A percentile compares a stretch with the other conserved stretches of the same genome.
Evolutionary conservation across 1,284 basidiomycete species (phyloP).

Genomic region (Xerocomus cyaneibrunnescens): DNA sequence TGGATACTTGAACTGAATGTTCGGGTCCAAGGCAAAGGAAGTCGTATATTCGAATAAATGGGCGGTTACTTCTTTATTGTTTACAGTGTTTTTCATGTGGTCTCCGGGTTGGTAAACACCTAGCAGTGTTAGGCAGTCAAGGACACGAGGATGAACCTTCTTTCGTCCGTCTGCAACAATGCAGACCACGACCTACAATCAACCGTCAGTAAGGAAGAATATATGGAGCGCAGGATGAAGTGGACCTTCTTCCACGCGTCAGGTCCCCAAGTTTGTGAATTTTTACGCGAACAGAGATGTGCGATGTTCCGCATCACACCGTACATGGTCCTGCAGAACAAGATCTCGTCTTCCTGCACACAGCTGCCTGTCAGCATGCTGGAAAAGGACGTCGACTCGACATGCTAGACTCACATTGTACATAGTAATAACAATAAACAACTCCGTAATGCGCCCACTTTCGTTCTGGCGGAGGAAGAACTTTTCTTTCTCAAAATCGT

Average conservation of each 20-base stretch:
- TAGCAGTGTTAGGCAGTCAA: slow-evolving; percentile 85
- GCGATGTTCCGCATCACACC: slow-evolving; percentile 94
- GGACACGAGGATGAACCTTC: slow-evolving; percentile 89
- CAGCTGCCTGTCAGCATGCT: slow-evolving; percentile 49
- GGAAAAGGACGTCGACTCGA: slow-evolving; percentile 75
- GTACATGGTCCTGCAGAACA: slow-evolving; percentile 94
- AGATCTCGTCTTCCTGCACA: slow-evolving; percentile 85
- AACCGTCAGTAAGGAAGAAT: not conserved
- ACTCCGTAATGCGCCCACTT: slow-evolving; percentile 79
- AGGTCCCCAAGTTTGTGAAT: slow-evolving; percentile 93
- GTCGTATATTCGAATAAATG: slow-evolving; percentile 97
- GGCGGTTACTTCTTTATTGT: slow-evolving; percentile 86
- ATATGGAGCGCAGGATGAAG: not conserved
- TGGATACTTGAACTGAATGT: slow-evolving; percentile 91
- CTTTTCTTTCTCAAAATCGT: slow-evolving; percentile 83
- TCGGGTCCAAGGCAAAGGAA: slow-evolving; percentile 84
- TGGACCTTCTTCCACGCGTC: slow-evolving; percentile 95
- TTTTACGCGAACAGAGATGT: slow-evolving; percentile 90
- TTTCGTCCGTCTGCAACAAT: slow-evolving; percentile 95
- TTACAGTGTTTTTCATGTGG: slow-evolving; percentile 88
- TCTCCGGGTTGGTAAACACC: slow-evolving; percentile 79
- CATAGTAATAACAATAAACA: slow-evolving; percentile 97
- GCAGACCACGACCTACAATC: slow-evolving; percentile 81
- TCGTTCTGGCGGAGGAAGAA: slow-evolving; percentile 88
- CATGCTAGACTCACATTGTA: slow-evolving; percentile 67